Conservation (phyloP, 768 basidiomycete genomes). For the Russula earlei region DNA sequence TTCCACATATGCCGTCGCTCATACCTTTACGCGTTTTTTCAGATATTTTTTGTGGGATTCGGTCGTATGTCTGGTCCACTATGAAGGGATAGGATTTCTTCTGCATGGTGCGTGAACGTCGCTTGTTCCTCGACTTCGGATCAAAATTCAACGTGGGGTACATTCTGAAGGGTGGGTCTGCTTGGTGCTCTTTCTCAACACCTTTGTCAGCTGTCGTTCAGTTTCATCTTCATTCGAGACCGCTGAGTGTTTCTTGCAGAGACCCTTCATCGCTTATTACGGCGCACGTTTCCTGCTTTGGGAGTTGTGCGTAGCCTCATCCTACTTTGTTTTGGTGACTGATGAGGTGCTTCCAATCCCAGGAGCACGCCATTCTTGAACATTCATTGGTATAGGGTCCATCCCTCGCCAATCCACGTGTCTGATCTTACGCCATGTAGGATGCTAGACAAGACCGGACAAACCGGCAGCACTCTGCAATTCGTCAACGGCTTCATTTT, state of each 20-base stretch:
- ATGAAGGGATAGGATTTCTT: conserved; percentile 63
- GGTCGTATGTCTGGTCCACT: conserved; percentile 59
- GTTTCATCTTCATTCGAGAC: background rate
- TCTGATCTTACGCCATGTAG: conserved; percentile 27
- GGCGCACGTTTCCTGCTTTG: conserved; percentile 70
- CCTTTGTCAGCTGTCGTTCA: conserved; percentile 46
- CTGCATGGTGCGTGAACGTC: conserved; percentile 47
- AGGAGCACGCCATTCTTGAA: conserved; percentile 84
- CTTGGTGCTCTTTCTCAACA: conserved; percentile 51
- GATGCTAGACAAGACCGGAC: conserved; percentile 70
- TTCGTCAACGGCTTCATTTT: conserved; percentile 64
- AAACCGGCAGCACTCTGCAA: conserved; percentile 58
- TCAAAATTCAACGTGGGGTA: background rate
- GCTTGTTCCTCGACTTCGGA: background rate
- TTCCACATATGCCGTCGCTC: background rate
- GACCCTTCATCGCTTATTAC: conserved; percentile 72
- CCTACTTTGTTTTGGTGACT: conserved; percentile 1
- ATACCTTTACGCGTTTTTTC: background rate
- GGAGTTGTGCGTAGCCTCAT: conserved; percentile 48
- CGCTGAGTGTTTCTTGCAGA: conserved; percentile 22
- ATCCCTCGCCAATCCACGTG: background rate
- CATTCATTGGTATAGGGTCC: conserved; percentile 59
- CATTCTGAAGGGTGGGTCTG: conserved; percentile 50
- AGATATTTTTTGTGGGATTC: conserved; percentile 85
- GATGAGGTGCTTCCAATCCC: background rate